phyloP scores from a whole-genome alignment of 2,329 filamentous ascomycete species.

The Orbilia quercus region DNA sequence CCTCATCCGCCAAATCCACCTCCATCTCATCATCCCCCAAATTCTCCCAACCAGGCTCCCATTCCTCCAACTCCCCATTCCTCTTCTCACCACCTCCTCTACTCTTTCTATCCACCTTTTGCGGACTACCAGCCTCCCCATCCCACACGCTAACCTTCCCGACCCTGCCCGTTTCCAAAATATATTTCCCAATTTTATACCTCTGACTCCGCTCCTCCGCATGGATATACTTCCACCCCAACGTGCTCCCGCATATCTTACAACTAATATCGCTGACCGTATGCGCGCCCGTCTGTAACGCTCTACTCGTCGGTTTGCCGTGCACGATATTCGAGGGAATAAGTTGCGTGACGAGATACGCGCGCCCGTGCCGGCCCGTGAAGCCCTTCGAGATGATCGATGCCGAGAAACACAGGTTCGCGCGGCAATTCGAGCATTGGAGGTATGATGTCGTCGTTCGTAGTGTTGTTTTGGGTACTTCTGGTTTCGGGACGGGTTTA shows the following conservation, averaged over 20 bases:
- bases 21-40: slow-evolving; percentile 59
- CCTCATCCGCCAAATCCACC: slow-evolving; percentile 74
- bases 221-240: slow-evolving; percentile 77
- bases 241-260: slow-evolving; percentile 68
- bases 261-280: slow-evolving; percentile 74
- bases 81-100: slow-evolving; percentile 1
- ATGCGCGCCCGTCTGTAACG: slow-evolving; percentile 73
- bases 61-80: slow-evolving; percentile 14
- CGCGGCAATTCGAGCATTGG: slow-evolving; percentile 70
- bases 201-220: slow-evolving; percentile 71
- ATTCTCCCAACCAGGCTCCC: slow-evolving; percentile 56
- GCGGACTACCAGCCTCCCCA: slow-evolving; percentile 57
- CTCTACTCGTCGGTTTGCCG: slow-evolving; percentile 69
- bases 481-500: not conserved
- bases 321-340: slow-evolving; percentile 67
- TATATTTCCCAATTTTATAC: slow-evolving; percentile 77
- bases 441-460: slow-evolving; percentile 61
- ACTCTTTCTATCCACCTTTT: not conserved
- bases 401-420: slow-evolving; percentile 71
- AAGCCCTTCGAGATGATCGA: slow-evolving; percentile 75
- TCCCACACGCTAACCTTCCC: slow-evolving; percentile 70
- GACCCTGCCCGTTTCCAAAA: slow-evolving; percentile 72
- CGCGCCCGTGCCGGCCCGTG: slow-evolving; percentile 73
- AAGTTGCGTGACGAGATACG: slow-evolving; percentile 70
- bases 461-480: slow-evolving; percentile 7